phyloP scores from a whole-genome alignment of 805 yeast genomes.

The Torulaspora indica region DNA sequence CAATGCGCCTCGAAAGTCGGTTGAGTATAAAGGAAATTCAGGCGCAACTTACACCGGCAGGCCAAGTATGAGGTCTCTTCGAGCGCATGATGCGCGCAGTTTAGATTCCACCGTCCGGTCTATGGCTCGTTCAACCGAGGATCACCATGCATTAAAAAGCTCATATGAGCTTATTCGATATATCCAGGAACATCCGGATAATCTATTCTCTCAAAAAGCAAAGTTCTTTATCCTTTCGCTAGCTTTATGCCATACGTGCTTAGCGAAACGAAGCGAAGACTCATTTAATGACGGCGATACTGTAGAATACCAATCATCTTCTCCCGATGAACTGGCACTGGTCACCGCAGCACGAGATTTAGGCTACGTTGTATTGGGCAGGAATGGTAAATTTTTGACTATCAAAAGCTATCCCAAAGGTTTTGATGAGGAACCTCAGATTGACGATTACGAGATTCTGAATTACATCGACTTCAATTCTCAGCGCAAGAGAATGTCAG shows the following conservation, averaged over 20 bases:
- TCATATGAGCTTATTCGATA: slow-evolving; percentile 64
- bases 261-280: slow-evolving; percentile 52
- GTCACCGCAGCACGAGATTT: slow-evolving; percentile 93
- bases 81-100: slow-evolving; percentile 9
- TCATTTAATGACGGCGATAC: slow-evolving; percentile 36
- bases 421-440: slow-evolving; percentile 55
- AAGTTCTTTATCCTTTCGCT: slow-evolving; percentile 74
- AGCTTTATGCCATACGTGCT: slow-evolving; percentile 85
- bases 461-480: slow-evolving; percentile 85
- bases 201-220: slow-evolving; percentile 65
- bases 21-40: slow-evolving; percentile 42
- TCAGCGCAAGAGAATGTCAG: slow-evolving; percentile 88
- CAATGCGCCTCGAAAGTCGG: slow-evolving; percentile 29
- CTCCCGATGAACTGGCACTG: slow-evolving; percentile 94
- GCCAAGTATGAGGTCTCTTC: slow-evolving; percentile 52
- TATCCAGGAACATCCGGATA: slow-evolving; percentile 66
- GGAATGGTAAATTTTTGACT: slow-evolving; percentile 54
- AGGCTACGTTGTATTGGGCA: slow-evolving; percentile 80
- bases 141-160: slow-evolving; percentile 40
- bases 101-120: slow-evolving; percentile 2
- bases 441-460: slow-evolving; percentile 67
- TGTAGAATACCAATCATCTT: slow-evolving; percentile 84
- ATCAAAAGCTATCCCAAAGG: slow-evolving; percentile 83
- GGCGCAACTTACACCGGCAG: slow-evolving; percentile 45
- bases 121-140: not conserved